Evolutionary conservation across 805 yeast genomes (phyloP).

Genomic region (Saccharomycopsis olivae): DNA sequence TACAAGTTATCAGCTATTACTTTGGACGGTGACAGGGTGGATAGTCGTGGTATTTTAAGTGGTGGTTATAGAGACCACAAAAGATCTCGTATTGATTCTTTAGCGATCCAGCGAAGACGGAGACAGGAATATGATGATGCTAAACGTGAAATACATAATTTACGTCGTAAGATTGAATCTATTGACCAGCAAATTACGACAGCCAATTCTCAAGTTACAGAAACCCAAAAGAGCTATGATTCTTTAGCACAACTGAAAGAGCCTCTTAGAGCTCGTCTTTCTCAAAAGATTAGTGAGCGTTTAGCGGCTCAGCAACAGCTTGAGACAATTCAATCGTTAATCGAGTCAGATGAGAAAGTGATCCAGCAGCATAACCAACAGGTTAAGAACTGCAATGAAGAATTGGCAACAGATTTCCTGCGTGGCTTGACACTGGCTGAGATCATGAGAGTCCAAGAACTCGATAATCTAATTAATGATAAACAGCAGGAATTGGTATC

Average conservation of each 20-base stretch:
- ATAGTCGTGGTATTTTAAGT: conserved; percentile 69
- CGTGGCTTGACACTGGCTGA: conserved; percentile 44
- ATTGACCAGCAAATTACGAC: conserved; percentile 44
- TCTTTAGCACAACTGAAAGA: conserved; percentile 31
- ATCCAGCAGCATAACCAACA: conserved; percentile 30
- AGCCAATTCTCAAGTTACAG: conserved; percentile 35
- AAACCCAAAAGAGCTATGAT: conserved; percentile 31
- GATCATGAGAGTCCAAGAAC: conserved; percentile 26
- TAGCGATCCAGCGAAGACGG: conserved; percentile 46
- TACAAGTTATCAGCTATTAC: conserved; percentile 70
- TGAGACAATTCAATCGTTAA: conserved; percentile 26
- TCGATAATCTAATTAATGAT: conserved; percentile 28
- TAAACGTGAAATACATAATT: conserved; percentile 29
- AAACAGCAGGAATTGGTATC: conserved; percentile 32
- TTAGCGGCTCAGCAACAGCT: conserved; percentile 35
- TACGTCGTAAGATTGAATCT: conserved; percentile 29
- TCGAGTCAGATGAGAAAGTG: conserved; percentile 26
- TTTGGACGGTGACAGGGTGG: conserved; percentile 84
- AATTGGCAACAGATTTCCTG: conserved; percentile 43
- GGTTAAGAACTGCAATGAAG: conserved; percentile 34
- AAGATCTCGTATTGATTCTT: conserved; percentile 58
- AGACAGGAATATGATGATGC: conserved; percentile 35
- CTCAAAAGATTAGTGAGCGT: conserved; percentile 32
- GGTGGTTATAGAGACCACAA: conserved; percentile 80
- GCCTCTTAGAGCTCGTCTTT: conserved; percentile 32